Conservation (phyloP, 495 filamentous ascomycete genomes). For the Xylaria telfairii region DNA sequence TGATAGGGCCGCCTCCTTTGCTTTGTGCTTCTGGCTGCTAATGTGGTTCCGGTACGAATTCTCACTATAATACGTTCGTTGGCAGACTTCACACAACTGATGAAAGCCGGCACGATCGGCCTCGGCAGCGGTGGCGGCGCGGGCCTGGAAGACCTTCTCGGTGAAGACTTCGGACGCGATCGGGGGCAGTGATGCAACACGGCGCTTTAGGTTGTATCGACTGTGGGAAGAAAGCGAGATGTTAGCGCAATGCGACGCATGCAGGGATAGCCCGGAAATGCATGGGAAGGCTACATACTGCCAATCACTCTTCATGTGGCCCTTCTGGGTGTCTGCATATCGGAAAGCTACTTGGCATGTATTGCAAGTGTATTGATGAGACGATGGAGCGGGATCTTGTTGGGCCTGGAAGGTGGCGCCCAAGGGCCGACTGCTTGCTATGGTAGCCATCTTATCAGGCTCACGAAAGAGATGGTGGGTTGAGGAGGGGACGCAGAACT, state of each 20-base stretch:
- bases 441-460: constrained; percentile 57
- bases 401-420: constrained; percentile 36
- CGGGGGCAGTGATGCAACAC: constrained; percentile 88
- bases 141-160: constrained; percentile 94
- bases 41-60: constrained; percentile 95
- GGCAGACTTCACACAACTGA: constrained; percentile 79
- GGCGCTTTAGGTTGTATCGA: constrained; percentile 96
- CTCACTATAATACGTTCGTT: constrained; percentile 93
- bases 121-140: constrained; percentile 80
- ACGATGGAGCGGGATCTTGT: constrained; percentile 49
- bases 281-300: constrained; percentile 69
- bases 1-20: constrained; percentile 57
- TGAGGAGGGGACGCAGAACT: not conserved
- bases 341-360: constrained; percentile 96
- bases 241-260: constrained; percentile 25
- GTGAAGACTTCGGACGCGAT: constrained; percentile 92
- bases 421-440: constrained; percentile 49
- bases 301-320: constrained; percentile 98
- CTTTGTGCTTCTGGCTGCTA: constrained; percentile 87
- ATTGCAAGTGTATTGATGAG: constrained; percentile 96
- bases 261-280: constrained; percentile 10
- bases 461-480: not conserved
- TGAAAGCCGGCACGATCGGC: constrained; percentile 91
- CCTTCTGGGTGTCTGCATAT: constrained; percentile 88
- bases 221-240: constrained; percentile 50